These are phyloP conservation scores for Torrubiellomyces zombiae DNA, from an alignment of 2,329 filamentous ascomycete genomes.

Conservation along the genomic window DNA sequence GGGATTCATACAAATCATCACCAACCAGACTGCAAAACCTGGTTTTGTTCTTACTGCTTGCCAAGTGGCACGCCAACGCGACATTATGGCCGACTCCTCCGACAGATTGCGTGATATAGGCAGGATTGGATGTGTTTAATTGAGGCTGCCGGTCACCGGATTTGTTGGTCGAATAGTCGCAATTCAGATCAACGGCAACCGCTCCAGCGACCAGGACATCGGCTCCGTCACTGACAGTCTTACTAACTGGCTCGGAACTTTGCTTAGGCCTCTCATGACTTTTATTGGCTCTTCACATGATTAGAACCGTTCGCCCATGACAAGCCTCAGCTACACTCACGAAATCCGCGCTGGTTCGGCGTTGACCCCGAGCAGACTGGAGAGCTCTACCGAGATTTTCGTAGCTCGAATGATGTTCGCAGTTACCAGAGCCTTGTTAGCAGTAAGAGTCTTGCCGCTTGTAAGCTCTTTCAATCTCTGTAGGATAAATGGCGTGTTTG, in stretches of 20 bases:
- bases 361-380: constrained; percentile 21
- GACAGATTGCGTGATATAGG: constrained; percentile 63
- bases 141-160: constrained; percentile 23
- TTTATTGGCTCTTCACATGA: no score
- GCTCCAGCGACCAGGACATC: constrained; percentile 84
- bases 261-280: no score
- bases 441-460: constrained; percentile 49
- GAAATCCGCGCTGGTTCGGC: constrained; percentile 13
- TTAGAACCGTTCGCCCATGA: background rate
- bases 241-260: constrained; percentile 7
- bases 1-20: constrained; percentile 53
- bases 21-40: constrained; percentile 68
- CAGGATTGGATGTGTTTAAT: constrained; percentile 72
- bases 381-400: constrained; percentile 36
- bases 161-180: constrained; percentile 42
- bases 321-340: constrained; percentile 17
- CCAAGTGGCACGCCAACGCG: constrained; percentile 61
- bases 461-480: constrained; percentile 65
- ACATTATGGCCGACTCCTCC: constrained; percentile 91
- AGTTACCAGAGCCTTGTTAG: constrained; percentile 50
- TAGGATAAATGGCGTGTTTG: constrained; percentile 75
- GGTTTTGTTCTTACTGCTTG: constrained; percentile 42
- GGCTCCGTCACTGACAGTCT: constrained; percentile 16
- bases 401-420: constrained; percentile 38
- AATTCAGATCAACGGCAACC: constrained; percentile 73